Evolutionary conservation across 345 rosid species (phyloP).

Genomic region (Populus simonii): DNA sequence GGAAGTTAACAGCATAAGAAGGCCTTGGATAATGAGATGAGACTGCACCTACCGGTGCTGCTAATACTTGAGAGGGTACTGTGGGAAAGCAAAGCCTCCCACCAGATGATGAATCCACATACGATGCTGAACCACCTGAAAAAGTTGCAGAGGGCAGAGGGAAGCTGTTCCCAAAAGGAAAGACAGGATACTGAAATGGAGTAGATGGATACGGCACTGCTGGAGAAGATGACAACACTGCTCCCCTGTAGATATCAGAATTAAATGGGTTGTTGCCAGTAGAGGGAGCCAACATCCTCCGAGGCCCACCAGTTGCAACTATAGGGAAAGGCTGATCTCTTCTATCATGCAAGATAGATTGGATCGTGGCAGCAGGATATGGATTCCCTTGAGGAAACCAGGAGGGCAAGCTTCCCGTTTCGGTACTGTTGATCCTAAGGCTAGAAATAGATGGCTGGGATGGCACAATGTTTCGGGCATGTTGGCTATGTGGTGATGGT

Average conservation of each 20-base stretch:
- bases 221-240: constrained; percentile 75
- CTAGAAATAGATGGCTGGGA: constrained; percentile 54
- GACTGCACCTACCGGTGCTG: constrained; percentile 54
- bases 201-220: constrained; percentile 64
- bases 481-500: constrained; percentile 46
- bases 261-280: constrained; percentile 50
- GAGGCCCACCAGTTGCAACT: constrained; percentile 54
- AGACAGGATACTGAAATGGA: constrained; percentile 71
- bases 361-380: constrained; percentile 55
- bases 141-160: constrained; percentile 56
- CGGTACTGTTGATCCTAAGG: constrained; percentile 46
- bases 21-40: constrained; percentile 62
- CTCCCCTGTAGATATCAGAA: constrained; percentile 62
- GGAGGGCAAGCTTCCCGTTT: constrained; percentile 52
- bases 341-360: constrained; percentile 59
- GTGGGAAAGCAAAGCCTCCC: constrained; percentile 62
- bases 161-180: constrained; percentile 55
- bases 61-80: constrained; percentile 61
- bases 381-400: constrained; percentile 64
- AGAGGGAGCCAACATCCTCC: constrained; percentile 58
- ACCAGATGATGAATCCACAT: constrained; percentile 64
- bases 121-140: constrained; percentile 65
- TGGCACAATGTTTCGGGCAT: constrained; percentile 37
- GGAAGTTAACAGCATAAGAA: constrained; percentile 49
- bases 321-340: constrained; percentile 62